Conservation (phyloP, 306 rosid species). For the Casuarina cunninghamiana region DNA sequence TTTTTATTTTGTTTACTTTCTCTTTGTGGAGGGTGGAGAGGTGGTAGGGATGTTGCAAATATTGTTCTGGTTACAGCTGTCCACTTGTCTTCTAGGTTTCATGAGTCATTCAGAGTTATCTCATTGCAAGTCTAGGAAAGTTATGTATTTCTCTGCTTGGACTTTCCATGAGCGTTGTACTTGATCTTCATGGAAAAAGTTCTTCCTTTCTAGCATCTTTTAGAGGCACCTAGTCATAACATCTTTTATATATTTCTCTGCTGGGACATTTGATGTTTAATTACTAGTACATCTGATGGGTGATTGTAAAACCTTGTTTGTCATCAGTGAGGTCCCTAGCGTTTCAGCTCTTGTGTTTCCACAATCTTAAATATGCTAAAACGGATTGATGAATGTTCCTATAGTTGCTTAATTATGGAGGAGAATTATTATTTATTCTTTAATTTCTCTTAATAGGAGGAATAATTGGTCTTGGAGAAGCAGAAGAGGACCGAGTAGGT, state of each 20-base stretch:
- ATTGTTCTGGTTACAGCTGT: neutral
- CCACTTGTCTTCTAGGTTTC: neutral
- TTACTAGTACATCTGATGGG: neutral
- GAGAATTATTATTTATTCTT: conserved; percentile 12
- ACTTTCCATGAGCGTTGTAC: neutral
- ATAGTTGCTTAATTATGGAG: neutral
- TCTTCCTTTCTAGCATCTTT: neutral
- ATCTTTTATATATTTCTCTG: neutral
- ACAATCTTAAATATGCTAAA: neutral
- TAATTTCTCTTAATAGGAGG: conserved; percentile 63
- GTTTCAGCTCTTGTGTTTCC: neutral
- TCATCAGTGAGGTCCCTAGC: neutral
- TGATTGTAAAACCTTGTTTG: neutral
- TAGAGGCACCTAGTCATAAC: neutral
- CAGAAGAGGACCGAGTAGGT: conserved; percentile 94
- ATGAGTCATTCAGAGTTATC: neutral
- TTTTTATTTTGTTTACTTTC: no score
- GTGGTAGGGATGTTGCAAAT: no score
- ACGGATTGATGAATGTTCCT: neutral
- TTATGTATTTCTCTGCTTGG: neutral
- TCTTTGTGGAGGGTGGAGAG: no score
- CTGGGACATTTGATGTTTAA: neutral
- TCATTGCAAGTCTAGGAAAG: no score
- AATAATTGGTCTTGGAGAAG: conserved; percentile 96
- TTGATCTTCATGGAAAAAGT: neutral